These are phyloP conservation scores for Trichocomaceae sp. DNA, from an alignment of 2,329 filamentous ascomycete species.

Conservation along the genomic window DNA sequence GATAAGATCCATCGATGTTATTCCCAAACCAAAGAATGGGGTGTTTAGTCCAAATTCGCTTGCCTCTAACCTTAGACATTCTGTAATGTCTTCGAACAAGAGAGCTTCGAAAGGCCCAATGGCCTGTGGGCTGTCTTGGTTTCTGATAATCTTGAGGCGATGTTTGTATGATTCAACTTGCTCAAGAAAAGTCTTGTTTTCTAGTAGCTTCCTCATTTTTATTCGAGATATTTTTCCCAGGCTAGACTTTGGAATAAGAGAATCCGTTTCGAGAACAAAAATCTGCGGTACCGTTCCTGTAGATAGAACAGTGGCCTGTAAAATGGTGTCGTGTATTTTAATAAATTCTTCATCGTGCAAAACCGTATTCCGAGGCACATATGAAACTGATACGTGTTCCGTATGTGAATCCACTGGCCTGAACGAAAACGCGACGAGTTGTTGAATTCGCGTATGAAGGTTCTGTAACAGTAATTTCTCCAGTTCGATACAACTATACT, in stretches of 20 bases:
- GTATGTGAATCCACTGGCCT: constrained; percentile 24
- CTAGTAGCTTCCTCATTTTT: background rate
- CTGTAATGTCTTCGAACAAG: constrained; percentile 5
- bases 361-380: constrained; percentile 26
- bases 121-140: background rate
- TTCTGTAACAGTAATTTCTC: constrained; percentile 35
- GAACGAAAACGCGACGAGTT: constrained; percentile 34
- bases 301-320: background rate
- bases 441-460: constrained; percentile 23
- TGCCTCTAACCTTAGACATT: constrained; percentile 13
- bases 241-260: background rate
- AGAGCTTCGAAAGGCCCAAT: background rate
- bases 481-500: constrained; percentile 34
- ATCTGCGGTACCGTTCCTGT: background rate
- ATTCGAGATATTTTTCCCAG: background rate
- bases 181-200: background rate
- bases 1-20: constrained; percentile 37
- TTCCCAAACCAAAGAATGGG: constrained; percentile 24
- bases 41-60: constrained; percentile 11
- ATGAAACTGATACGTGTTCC: constrained; percentile 38
- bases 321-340: background rate
- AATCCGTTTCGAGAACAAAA: background rate
- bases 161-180: background rate
- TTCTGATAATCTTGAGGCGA: background rate
- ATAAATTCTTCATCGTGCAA: constrained; percentile 15